Percentiles rank a stretch among this genome's conserved stretches.
These are phyloP conservation scores for Suhomyces faveliae DNA, from an alignment of 805 yeast genomes.

Conservation along the genomic window DNA sequence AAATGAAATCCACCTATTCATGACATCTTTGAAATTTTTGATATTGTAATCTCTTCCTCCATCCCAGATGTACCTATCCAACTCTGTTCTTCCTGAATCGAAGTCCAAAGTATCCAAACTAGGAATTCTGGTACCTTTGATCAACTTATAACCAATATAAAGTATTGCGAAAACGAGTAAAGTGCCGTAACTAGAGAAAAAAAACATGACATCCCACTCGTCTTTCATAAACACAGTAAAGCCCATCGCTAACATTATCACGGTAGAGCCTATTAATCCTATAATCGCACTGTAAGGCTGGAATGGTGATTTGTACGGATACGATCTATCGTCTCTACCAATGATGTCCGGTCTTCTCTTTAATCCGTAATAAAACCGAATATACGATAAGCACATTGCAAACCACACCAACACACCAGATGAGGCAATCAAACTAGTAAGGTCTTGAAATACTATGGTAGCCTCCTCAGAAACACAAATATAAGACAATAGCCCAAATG, in stretches of 20 bases:
- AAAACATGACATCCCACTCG: constrained; percentile 59
- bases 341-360: constrained; percentile 62
- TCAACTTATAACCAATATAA: constrained; percentile 54
- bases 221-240: constrained; percentile 56
- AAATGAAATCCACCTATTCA: constrained; percentile 32
- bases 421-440: constrained; percentile 67
- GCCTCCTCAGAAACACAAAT: constrained; percentile 58
- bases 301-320: constrained; percentile 67
- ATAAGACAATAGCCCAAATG: constrained; percentile 60
- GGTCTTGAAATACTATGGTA: constrained; percentile 61
- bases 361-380: constrained; percentile 64
- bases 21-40: constrained; percentile 31
- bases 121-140: constrained; percentile 63
- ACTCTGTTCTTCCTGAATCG: constrained; percentile 82
- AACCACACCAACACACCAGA: constrained; percentile 80
- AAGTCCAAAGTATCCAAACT: constrained; percentile 73
- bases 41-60: constrained; percentile 53
- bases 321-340: constrained; percentile 58
- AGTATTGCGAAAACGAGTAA: constrained; percentile 50
- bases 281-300: constrained; percentile 69
- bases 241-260: constrained; percentile 58
- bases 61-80: constrained; percentile 79
- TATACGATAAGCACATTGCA: constrained; percentile 63
- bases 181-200: constrained; percentile 66
- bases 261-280: constrained; percentile 54